phyloP scores from a whole-genome alignment of 805 yeast species.

The Clavispora fructus region DNA sequence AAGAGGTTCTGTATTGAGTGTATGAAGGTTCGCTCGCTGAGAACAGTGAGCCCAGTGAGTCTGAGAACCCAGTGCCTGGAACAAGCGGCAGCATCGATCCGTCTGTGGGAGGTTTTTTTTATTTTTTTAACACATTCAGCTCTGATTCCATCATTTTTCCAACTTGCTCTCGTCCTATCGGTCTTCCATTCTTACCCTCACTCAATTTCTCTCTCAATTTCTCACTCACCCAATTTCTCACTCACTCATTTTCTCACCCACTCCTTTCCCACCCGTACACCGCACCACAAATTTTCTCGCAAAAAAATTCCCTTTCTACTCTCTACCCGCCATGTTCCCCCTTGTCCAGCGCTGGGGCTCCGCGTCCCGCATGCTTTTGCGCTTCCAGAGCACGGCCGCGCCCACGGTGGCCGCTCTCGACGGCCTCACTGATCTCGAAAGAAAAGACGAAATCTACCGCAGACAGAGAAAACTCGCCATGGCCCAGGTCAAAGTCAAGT shows the following conservation, averaged over 20 bases:
- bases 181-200: no score
- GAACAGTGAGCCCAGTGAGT: no score
- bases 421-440: conserved; percentile 68
- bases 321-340: conserved; percentile 1
- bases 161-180: no score
- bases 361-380: conserved; percentile 4
- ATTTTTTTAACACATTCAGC: no score
- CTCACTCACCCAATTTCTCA: no score
- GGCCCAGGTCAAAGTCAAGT: conserved; percentile 66
- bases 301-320: not conserved
- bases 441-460: conserved; percentile 65
- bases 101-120: no score
- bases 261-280: conserved; percentile 11
- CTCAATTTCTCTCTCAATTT: no score
- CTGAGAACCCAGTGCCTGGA: no score
- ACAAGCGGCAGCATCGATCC: no score
- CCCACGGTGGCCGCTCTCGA: conserved; percentile 6
- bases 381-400: conserved; percentile 13
- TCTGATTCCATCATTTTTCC: no score
- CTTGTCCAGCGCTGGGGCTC: conserved; percentile 1
- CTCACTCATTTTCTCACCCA: not conserved
- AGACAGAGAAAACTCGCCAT: conserved; percentile 70
- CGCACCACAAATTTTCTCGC: conserved; percentile 7
- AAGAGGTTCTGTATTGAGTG: no score
- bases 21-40: no score